A percentile compares a stretch with the other conserved stretches of the same genome.
Evolutionary conservation across 2,329 filamentous ascomycete genomes (phyloP).

Genomic region (Aspergillus tubingensis): DNA sequence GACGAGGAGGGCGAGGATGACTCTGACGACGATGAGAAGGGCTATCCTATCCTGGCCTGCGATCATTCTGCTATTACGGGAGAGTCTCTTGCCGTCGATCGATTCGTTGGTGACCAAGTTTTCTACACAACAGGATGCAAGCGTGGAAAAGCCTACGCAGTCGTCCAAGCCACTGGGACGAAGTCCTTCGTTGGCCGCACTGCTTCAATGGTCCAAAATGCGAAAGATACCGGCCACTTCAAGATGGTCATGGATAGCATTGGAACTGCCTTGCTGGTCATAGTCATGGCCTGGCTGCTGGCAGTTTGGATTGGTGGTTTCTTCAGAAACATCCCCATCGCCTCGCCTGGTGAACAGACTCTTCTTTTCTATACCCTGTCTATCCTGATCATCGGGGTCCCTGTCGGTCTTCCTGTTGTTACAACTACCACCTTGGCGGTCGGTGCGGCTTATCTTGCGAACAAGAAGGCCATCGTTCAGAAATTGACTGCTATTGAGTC

Average conservation of each 20-base stretch:
- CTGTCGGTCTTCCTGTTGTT: conserved; percentile 76
- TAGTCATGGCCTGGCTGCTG: conserved; percentile 77
- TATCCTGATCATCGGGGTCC: conserved; percentile 75
- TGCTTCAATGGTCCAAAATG: conserved; percentile 71
- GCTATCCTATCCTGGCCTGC: conserved; percentile 63
- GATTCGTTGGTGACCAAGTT: conserved; percentile 69
- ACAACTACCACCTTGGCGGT: conserved; percentile 77
- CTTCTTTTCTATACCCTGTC: conserved; percentile 69
- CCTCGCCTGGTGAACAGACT: conserved; percentile 57
- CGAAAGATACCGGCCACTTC: conserved; percentile 75
- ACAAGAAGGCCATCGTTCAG: conserved; percentile 78
- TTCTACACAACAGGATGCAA: conserved; percentile 83
- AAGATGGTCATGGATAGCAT: conserved; percentile 84
- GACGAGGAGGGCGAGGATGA: conserved; percentile 56
- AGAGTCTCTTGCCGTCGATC: conserved; percentile 67
- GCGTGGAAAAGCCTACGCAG: conserved; percentile 73
- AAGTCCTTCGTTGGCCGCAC: conserved; percentile 77
- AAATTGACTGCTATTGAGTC: conserved; percentile 79
- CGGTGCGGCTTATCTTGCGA: conserved; percentile 73
- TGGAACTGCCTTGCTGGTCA: conserved; percentile 70
- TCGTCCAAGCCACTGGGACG: conserved; percentile 67
- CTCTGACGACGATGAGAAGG: conserved; percentile 54
- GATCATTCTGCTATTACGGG: conserved; percentile 81
- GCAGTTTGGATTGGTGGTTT: conserved; percentile 76
- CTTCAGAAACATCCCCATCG: conserved; percentile 68